Evolutionary conservation across 441 rosid species (phyloP).

Genomic region (Syzygium syzygioides): DNA sequence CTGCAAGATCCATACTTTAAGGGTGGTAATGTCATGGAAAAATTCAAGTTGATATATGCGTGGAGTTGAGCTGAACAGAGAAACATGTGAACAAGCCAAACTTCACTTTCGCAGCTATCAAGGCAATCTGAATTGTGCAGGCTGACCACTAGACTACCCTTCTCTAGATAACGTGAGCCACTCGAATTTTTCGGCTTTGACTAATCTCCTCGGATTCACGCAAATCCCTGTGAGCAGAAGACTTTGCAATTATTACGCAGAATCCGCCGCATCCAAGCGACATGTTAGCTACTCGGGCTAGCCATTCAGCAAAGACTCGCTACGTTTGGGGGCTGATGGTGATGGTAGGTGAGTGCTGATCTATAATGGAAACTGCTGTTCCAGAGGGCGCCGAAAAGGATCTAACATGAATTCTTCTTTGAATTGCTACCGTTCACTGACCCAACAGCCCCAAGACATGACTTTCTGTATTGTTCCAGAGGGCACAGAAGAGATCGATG

Average conservation of each 20-base stretch:
- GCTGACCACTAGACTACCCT: background rate
- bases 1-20: background rate
- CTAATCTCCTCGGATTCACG: background rate
- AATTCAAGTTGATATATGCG: background rate
- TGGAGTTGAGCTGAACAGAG: background rate
- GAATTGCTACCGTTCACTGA: background rate
- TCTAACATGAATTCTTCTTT: background rate
- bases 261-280: background rate
- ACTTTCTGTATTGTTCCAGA: background rate
- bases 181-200: background rate
- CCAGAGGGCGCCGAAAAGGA: background rate
- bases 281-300: background rate
- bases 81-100: background rate
- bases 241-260: background rate
- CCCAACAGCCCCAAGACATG: background rate
- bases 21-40: background rate
- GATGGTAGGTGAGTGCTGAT: background rate
- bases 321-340: background rate
- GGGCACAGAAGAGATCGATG: background rate
- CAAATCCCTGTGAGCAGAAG: accelerated
- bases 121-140: background rate
- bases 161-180: accelerated
- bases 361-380: background rate
- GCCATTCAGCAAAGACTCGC: background rate
- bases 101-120: background rate